Evolutionary conservation across 176 grass and related monocot genomes (phyloP).

Genomic region (Carex myosuroides): DNA sequence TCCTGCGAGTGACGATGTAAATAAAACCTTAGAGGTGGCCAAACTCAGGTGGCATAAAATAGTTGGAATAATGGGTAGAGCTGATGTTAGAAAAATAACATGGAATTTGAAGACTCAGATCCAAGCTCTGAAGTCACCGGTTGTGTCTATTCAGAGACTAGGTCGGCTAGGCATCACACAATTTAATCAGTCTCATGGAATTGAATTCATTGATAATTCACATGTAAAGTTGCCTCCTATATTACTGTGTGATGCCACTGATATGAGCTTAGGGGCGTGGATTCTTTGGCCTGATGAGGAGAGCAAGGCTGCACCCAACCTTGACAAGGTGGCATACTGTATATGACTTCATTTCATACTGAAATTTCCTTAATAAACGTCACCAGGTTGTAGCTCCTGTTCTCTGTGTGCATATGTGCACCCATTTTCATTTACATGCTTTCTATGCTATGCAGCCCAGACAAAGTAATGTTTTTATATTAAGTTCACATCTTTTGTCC

Average conservation of each 20-base stretch:
- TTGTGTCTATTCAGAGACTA: constrained; percentile 65
- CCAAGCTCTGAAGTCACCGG: constrained; percentile 76
- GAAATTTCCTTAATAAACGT: neutral
- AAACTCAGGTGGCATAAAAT: constrained; percentile 67
- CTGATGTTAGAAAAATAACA: constrained; percentile 56
- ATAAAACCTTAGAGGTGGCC: constrained; percentile 42
- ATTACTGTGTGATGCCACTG: constrained; percentile 54
- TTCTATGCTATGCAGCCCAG: neutral
- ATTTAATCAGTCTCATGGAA: constrained; percentile 41
- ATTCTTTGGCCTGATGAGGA: constrained; percentile 94
- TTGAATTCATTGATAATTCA: constrained; percentile 54
- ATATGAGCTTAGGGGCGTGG: constrained; percentile 71
- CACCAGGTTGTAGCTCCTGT: neutral
- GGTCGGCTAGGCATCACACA: constrained; percentile 38
- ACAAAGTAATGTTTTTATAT: neutral
- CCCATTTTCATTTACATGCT: neutral
- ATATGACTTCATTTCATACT: neutral
- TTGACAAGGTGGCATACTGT: constrained; percentile 65
- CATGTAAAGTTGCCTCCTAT: constrained; percentile 62
- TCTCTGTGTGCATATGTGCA: neutral
- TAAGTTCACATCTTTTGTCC: neutral
- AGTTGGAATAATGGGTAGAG: constrained; percentile 55
- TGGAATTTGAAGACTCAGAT: constrained; percentile 93
- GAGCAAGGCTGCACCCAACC: constrained; percentile 64
- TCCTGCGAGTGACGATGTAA: constrained; percentile 25